Evolutionary conservation across 2,329 filamentous ascomycete species (phyloP), one percentile per base, ranked within the genome.

Genomic region (Coleophoma crateriformis): DNA sequence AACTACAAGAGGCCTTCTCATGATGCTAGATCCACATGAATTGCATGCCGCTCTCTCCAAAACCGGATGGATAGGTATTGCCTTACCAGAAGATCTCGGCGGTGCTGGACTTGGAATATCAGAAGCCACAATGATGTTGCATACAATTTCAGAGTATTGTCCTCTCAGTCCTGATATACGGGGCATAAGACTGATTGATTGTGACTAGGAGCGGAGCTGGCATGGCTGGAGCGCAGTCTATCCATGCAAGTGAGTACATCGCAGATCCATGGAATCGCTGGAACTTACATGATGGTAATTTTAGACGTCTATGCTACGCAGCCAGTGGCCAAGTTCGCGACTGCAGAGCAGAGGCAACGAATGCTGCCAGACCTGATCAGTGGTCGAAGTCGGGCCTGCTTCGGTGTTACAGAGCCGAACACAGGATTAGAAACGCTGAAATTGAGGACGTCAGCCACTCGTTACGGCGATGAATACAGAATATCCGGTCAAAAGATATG

Each of bases 81-180:
- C 87, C 0, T 70, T 94, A 3, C 87, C 88, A 0, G 86, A 90
- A 62, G 73, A 79, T 0, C 75, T 90, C 0, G 88, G 89, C 3
- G 89, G 88, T 1, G 78, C 86, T 1, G 87, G 85, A 0, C 68
- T 95, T 8, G 88, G 83, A 8, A 90, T 95, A 34, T 85, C 85
- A 0, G 88, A 94, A 63, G 88, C 88, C 1, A 88, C 85, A 0
- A 87, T 92, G 78, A 92, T 94, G 87, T 78, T 92, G 75, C 88
- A 92, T 61, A 87, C 87, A 3, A 87, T 90, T 49, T 71, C 84
- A 0, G 84, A 89, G 67, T 81, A 54, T 27, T 27, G 27, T 27
- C 27, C 27, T 27, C 27, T 27, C 27, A 27, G 27, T 7, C 27
- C 27, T 27, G 8, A 10, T 3, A 27, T 2, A 27, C 8, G 27